Evolutionary conservation across 225 moss, liverwort and hornwort genomes (phyloP).

Genomic region (Asterella californica): DNA sequence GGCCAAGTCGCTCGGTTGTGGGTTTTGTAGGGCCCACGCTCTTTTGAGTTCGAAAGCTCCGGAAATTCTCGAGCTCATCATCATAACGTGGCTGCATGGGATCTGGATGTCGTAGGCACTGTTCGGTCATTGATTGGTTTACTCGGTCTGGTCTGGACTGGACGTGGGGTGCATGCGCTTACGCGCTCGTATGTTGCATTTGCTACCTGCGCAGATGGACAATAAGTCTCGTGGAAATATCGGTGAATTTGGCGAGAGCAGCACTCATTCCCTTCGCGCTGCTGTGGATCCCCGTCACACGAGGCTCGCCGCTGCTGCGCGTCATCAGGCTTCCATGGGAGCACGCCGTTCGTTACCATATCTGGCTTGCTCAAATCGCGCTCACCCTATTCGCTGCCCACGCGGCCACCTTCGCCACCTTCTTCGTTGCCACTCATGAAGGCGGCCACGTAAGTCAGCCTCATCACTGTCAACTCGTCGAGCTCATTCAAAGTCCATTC

Average conservation of each 20-base stretch:
- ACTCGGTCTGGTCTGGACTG: background rate
- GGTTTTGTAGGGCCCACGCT: background rate
- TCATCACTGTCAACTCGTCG: background rate
- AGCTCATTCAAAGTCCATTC: background rate
- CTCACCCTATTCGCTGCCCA: conserved; percentile 26
- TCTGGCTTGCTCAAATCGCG: conserved; percentile 23
- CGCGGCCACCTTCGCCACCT: conserved; percentile 13
- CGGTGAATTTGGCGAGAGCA: conserved; percentile 10
- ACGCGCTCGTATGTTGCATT: background rate
- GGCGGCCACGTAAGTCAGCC: conserved; percentile 3
- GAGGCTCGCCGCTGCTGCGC: conserved; percentile 57
- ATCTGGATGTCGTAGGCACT: background rate
- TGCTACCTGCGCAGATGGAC: conserved; percentile 19
- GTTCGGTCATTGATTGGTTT: background rate
- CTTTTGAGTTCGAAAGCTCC: background rate
- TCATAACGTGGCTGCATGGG: background rate
- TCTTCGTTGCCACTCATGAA: conserved; percentile 21
- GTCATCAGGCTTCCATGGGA: conserved; percentile 56
- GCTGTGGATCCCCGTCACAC: conserved; percentile 50
- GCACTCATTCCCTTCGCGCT: conserved; percentile 43
- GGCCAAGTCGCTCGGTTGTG: background rate
- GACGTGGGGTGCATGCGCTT: background rate
- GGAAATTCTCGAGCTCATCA: background rate
- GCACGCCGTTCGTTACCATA: conserved; percentile 62
- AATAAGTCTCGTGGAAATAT: background rate